Base-by-base conservation (phyloP, 1,284 basidiomycete genomes). In the Ganoderma multipileum region DNA sequence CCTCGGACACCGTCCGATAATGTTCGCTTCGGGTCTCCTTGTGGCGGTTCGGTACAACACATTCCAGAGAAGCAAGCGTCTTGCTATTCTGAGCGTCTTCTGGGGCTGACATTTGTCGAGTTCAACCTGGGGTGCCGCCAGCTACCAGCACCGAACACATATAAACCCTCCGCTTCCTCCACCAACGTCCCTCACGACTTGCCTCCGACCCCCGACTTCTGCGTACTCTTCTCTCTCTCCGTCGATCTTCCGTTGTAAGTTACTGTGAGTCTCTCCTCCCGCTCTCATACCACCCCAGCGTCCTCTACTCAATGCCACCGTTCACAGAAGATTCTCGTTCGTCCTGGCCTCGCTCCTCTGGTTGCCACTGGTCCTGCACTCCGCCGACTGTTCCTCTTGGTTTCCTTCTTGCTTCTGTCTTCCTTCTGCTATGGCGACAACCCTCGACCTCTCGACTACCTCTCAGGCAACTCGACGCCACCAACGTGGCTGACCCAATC, bases 391-490 rank as follows among this genome's bases (percentile, higher is more conserved):
- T 14, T 36, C 2, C 18, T 16, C 18, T 30, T 14, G 36, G 38
- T 36, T 26, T 58, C 3, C 33, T 23, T 23, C n/a, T 38, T 11
- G 54, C 55, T 58, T 58, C 20, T 59, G 20, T 59, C n/a, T 23
- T 39, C 3, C 12, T 12, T n/a, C 57, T 26, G n/a, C 57, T 59
- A 20, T 59, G 36, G 55, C 55, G 55, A 58, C 55, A 2, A 9
- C 38, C 3, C 20, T 58, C 33, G 16, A 11, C 33, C 0, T 38
- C 58, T 59, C 23, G 36, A 36, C 58, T 38, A 41, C 1, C 33
- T 59, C 38, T 59, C 58, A 59, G 38, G 38, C 36, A 57, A 38
- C 55, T 57, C 55, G 33, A 57, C 55, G 33, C 55, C 55, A 36
- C 55, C 33, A 57, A 57, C 55, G 55, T 30, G 55, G 33, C 55